Percentiles rank a stretch among this genome's conserved stretches.
Conservation (phyloP, 495 filamentous ascomycete genomes). For the Polyplosphaeria fusca region DNA sequence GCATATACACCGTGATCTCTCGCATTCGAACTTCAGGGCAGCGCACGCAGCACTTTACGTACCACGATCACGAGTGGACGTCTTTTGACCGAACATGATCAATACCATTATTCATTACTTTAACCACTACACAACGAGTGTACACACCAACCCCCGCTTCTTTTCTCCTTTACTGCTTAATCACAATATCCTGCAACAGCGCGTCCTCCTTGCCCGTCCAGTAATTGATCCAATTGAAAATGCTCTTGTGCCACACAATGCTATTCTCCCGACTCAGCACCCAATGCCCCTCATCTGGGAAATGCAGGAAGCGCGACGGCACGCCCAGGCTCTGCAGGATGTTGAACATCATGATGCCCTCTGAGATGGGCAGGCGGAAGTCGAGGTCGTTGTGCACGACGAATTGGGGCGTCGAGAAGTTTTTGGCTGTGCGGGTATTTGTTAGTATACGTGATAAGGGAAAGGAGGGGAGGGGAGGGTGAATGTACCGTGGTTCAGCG, state of each 20-base stretch:
- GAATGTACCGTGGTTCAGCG: conserved; percentile 40
- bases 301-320: conserved; percentile 53
- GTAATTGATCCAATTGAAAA: conserved; percentile 51
- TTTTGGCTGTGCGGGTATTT: too few relatives aligned
- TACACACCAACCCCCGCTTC: too few relatives aligned
- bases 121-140: too few relatives aligned
- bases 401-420: conserved; percentile 47
- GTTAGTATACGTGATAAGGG: too few relatives aligned
- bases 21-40: too few relatives aligned
- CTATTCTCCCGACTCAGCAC: conserved; percentile 47
- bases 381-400: conserved; percentile 50
- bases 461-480: too few relatives aligned
- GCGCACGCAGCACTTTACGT: too few relatives aligned
- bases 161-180: conserved; percentile 29
- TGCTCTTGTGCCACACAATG: conserved; percentile 49
- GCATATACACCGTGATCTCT: too few relatives aligned
- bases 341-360: conserved; percentile 50
- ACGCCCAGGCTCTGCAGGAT: conserved; percentile 49
- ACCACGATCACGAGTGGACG: too few relatives aligned
- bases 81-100: too few relatives aligned
- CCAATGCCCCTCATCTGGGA: conserved; percentile 55
- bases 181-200: conserved; percentile 26
- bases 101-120: too few relatives aligned
- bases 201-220: conserved; percentile 39
- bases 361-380: conserved; percentile 44